Conservation (phyloP, 352 stramenopile species). For the Phytophthora melonis region DNA sequence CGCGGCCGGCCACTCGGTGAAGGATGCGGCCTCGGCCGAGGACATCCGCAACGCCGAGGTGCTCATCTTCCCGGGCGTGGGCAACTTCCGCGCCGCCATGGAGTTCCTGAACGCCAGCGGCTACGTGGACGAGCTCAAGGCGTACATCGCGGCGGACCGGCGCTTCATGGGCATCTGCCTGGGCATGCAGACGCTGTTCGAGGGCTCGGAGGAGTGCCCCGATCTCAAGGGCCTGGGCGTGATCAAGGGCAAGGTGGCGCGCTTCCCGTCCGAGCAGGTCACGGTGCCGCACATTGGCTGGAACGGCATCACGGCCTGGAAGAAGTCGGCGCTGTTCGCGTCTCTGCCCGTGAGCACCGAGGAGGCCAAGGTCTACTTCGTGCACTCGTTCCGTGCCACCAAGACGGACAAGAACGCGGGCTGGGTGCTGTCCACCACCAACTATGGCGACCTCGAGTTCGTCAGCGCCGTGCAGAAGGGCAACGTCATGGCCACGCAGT, state of each 20-base stretch:
- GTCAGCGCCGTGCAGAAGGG: slow-evolving; percentile 95
- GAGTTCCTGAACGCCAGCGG: slow-evolving; percentile 90
- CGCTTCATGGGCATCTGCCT: slow-evolving; percentile 98
- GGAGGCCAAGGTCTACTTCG: slow-evolving; percentile 94
- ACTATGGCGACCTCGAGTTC: slow-evolving; percentile 94
- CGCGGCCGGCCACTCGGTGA: slow-evolving; percentile 88
- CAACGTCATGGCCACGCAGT: slow-evolving; percentile 98
- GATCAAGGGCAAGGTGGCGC: slow-evolving; percentile 92
- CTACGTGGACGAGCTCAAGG: slow-evolving; percentile 90
- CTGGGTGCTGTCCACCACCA: slow-evolving; percentile 96
- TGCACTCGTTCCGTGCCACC: slow-evolving; percentile 95
- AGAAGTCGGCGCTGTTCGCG: slow-evolving; percentile 81
- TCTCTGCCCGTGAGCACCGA: slow-evolving; percentile 48
- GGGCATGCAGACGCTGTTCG: slow-evolving; percentile 99
- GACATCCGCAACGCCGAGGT: slow-evolving; percentile 92
- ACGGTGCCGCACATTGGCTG: slow-evolving; percentile 98
- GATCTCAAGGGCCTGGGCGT: slow-evolving; percentile 91
- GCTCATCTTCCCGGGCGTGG: slow-evolving; percentile 90
- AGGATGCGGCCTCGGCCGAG: slow-evolving; percentile 87
- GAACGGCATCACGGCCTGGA: slow-evolving; percentile 95
- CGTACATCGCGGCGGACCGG: slow-evolving; percentile 87
- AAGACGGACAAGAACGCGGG: slow-evolving; percentile 80
- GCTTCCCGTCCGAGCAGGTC: slow-evolving; percentile 86
- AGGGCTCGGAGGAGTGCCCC: slow-evolving; percentile 94
- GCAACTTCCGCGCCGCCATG: slow-evolving; percentile 92